Conservation (phyloP, 2,329 filamentous ascomycete species). For the Xylaria sp. region DNA sequence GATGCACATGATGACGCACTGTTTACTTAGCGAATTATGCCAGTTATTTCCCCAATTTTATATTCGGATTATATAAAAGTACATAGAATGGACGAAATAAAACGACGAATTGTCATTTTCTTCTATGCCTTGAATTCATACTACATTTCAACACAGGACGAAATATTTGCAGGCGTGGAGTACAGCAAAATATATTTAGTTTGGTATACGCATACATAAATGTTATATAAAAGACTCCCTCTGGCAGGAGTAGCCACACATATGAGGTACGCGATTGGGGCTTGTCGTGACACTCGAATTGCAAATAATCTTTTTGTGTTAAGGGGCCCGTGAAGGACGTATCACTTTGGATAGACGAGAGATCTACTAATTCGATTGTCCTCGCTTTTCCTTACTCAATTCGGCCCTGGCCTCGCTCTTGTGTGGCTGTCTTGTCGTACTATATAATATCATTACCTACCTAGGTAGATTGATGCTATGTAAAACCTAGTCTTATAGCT, state of each 20-base stretch:
- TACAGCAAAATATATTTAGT: not conserved
- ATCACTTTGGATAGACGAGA: too few relatives aligned
- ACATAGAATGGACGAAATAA: conserved; percentile 11
- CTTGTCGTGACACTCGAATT: too few relatives aligned
- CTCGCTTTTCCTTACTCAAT: too few relatives aligned
- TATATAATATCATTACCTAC: too few relatives aligned
- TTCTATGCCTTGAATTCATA: not conserved
- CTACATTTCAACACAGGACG: not conserved
- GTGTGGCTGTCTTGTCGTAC: too few relatives aligned
- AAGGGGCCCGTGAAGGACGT: too few relatives aligned
- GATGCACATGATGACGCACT: not conserved
- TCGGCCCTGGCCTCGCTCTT: too few relatives aligned
- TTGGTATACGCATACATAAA: not conserved
- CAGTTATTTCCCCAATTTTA: not conserved
- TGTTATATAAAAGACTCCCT: not conserved
- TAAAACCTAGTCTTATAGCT: too few relatives aligned
- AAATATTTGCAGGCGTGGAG: not conserved
- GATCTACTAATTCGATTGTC: too few relatives aligned
- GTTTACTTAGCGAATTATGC: not conserved
- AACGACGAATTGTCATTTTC: not conserved
- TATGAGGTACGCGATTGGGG: too few relatives aligned
- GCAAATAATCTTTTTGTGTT: too few relatives aligned
- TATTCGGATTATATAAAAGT: conserved; percentile 15
- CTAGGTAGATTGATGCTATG: too few relatives aligned
- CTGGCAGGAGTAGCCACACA: not conserved